Base-by-base conservation (phyloP, 2,329 filamentous ascomycete genomes). In the Botrytis fabae region DNA sequence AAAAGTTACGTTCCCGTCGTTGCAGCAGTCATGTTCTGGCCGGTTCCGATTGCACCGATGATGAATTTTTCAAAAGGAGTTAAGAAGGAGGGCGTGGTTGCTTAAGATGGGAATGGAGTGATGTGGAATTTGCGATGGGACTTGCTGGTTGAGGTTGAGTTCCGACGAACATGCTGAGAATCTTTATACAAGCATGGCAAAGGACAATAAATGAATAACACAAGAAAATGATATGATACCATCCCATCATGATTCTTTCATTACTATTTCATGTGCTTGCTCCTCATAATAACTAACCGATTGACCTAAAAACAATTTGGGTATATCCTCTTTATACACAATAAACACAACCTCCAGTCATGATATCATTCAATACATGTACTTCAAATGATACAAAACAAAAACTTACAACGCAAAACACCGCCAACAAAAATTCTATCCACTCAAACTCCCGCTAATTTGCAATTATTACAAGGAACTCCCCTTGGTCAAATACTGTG, bases 301-400 rank as follows among this genome's bases (percentile, higher is more conserved):
- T 25, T 44, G 38, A 57, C 65, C 65, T 57, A 28, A 44, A 54
- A 69, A 62, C 54, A 65, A 66, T 18, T 62, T 57, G 69, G 69
- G 69, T 71, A 71, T 71, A 71, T 66, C 69, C 69, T 65, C 69
- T 38, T 32, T 57, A 42, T 66, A 48, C 48, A 44, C 69, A 57
- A 65, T 20, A 8, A 65, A 54, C n/a, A 25, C n/a, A 40, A 65
- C n/a, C 32, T 64, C 59, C 44, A 18, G 28, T 54, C 60, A 44
- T 64, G n/a, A 61, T 46, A 70, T 70, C 60, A 71, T 71, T n/a
- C 44, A 48, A 54, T 54, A 65, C 18, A 51, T 64, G n/a, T 42
- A 65, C 46, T 57, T 51, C 28, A 61, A 61, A 70, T 51, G 38
- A 70, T 70, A 70, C 68, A 61, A 16, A 70, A 32, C 22, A 46